Evolutionary conservation across 2,329 filamentous ascomycete genomes (phyloP).

Genomic region (Monilinia laxa): DNA sequence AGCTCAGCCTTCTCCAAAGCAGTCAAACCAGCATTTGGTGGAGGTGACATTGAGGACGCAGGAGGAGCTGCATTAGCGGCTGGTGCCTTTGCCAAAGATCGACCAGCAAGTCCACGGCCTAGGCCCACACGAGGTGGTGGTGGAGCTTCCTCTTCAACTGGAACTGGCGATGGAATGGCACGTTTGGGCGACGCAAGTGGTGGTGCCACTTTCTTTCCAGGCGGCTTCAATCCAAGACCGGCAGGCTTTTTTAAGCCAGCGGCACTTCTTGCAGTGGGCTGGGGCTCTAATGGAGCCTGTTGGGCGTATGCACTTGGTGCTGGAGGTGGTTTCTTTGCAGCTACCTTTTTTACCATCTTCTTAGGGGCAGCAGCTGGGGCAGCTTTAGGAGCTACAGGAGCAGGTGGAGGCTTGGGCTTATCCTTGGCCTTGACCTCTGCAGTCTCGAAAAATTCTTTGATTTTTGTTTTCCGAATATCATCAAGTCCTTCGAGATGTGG

Average conservation of each 20-base stretch:
- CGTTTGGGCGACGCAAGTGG: conserved; percentile 50
- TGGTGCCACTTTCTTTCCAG: conserved; percentile 54
- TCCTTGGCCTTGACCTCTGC: conserved; percentile 87
- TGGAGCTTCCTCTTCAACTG: conserved; percentile 44
- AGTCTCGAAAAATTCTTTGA: conserved; percentile 85
- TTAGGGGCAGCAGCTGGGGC: conserved; percentile 46
- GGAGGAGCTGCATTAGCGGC: conserved; percentile 51
- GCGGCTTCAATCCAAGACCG: conserved; percentile 55
- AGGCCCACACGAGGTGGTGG: conserved; percentile 39
- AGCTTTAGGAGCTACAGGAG: conserved; percentile 57
- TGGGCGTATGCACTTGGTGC: conserved; percentile 47
- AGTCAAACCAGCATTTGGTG: conserved; percentile 64
- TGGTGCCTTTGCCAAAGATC: conserved; percentile 72
- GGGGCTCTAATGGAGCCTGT: conserved; percentile 57
- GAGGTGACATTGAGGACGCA: conserved; percentile 54
- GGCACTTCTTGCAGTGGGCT: conserved; percentile 54
- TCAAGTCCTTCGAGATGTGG: conserved; percentile 88
- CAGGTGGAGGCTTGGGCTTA: conserved; percentile 80
- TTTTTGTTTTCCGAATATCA: conserved; percentile 91
- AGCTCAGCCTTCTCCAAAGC: conserved; percentile 88
- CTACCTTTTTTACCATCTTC: conserved; percentile 46
- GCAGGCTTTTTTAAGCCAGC: conserved; percentile 53
- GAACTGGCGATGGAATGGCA: conserved; percentile 50
- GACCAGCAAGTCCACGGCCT: conserved; percentile 72
- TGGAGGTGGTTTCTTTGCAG: conserved; percentile 50